Evolutionary conservation across 148 eudicot species (phyloP), one percentile per base, ranked within the genome.

Genomic region (Silene conica): DNA sequence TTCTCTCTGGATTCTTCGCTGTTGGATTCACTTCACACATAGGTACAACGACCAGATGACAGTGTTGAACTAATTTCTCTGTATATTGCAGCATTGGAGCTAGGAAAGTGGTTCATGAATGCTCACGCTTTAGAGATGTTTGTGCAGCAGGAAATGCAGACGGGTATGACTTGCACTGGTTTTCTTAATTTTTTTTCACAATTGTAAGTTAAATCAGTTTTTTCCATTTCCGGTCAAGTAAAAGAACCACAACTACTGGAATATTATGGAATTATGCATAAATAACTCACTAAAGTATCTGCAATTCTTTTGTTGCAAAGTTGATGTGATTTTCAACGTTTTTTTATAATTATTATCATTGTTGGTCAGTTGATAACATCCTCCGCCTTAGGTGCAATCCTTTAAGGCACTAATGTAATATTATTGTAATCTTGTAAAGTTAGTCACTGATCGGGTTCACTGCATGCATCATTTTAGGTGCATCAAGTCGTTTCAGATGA

Each of bases 11-110:
- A 64, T 26, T 31, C 22, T 34, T 34, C 31, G 45, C 11, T 34
- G 31, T 64, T 64, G 20, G 12, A 64, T 16, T 6, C 19, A 34
- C 21, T 12, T 28, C 43, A 62, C 68, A 13, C 56, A 19, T 11
- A n/a, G 25, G 12, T 34, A 46, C 12, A 48, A 50, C 22, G 9
- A 7, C 4, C 8, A 3, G 10, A 41, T 19, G 64, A 46, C 18
- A 18, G 8, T 63, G 8, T 63, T 75, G 9, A 76, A 11, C 34
- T 11, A 7, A 43, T 22, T 1, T 66, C 67, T n/a, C 22, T 22
- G 69, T 71, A 19, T 23, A 14, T 13, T 85, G 88, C 87, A 92
- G 96, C 83, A 92, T 92, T 82, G 97, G 96, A 63, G 97, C 97
- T 20, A 87, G 74, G 73, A 92, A 85, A 76, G 91, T 92, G 12